Base-by-base conservation (phyloP, 768 basidiomycete genomes). In the Coprinopsis strossmayeri region DNA sequence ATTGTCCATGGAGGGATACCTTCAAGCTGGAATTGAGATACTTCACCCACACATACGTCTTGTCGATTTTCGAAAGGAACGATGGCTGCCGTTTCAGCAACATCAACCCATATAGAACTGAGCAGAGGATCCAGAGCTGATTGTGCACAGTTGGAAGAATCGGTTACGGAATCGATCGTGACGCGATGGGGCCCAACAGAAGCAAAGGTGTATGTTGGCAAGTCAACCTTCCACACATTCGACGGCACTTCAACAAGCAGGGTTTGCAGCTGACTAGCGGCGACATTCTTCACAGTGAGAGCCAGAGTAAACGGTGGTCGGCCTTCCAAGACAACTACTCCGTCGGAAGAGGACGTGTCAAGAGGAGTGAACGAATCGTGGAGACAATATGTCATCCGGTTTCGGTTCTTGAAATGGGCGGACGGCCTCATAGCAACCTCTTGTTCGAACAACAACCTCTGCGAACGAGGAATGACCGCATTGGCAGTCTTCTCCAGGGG, bases 31-130 rank as follows among this genome's bases (percentile, higher is more conserved):
- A 96, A 98, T 54, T 91, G 91, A 7, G 88, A 74, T 24, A 82
- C 73, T 51, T 97, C 92, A 7, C 94, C 95, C 1, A 90, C 86
- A 65, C 96, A 99, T 52, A 87, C 83, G 59, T 98, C 84, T 55
- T 74, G 74, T 49, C 81, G 75, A 49, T 83, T 71, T 57, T 87
- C 86, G 55, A 92, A 79, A 3, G 95, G 86, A 39, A 91, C 76
- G 47, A 99, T 92, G 11, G 90, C 82, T 7, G 96, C 96, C 1
- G 91, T 91, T 65, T 99, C 96, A 2, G 92, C 90, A n/a, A 98
- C 92, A 56, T 97, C 91, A 11, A 93, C 78, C 84, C 85, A 87
- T 32, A 89, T 74, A 15, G 79, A 79, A 46, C 78, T 74, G 26
- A 67, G 66, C 28, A 77, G 62, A 2, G 81, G 79, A 51, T 88